Conservation (phyloP, 179 eudicot species). For the Actinidia arguta region DNA sequence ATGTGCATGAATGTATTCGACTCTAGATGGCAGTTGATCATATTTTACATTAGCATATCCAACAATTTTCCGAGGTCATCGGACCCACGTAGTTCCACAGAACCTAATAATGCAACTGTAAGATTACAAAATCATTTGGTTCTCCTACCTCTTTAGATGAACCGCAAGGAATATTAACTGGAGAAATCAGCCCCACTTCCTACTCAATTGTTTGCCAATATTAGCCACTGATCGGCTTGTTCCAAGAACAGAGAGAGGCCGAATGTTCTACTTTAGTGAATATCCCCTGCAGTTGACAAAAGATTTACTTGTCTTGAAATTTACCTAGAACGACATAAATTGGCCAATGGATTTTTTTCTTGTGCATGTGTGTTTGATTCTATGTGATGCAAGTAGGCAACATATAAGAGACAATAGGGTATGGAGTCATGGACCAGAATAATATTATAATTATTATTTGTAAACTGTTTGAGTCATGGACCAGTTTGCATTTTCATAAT, state of each 20-base stretch:
- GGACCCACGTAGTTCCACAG: constrained; percentile 29
- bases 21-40: not conserved
- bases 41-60: not conserved
- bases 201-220: constrained; percentile 17
- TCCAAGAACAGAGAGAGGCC: not conserved
- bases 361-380: too few relatives aligned
- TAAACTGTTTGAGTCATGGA: too few relatives aligned
- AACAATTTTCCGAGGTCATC: not conserved
- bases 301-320: too few relatives aligned
- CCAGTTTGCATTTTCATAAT: too few relatives aligned
- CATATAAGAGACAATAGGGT: too few relatives aligned
- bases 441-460: too few relatives aligned
- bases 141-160: constrained; percentile 36
- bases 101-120: constrained; percentile 39
- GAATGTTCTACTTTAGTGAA: not conserved
- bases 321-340: too few relatives aligned
- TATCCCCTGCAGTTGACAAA: constrained; percentile 9
- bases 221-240: not conserved
- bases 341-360: too few relatives aligned
- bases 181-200: constrained; percentile 22
- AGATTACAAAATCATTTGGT: constrained; percentile 32
- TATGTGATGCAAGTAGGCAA: too few relatives aligned
- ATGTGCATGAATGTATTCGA: not conserved
- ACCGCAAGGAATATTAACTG: constrained; percentile 25
- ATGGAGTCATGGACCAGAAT: too few relatives aligned